Conservation (phyloP, 2,329 filamentous ascomycete genomes). For the Fusarium sp. region DNA sequence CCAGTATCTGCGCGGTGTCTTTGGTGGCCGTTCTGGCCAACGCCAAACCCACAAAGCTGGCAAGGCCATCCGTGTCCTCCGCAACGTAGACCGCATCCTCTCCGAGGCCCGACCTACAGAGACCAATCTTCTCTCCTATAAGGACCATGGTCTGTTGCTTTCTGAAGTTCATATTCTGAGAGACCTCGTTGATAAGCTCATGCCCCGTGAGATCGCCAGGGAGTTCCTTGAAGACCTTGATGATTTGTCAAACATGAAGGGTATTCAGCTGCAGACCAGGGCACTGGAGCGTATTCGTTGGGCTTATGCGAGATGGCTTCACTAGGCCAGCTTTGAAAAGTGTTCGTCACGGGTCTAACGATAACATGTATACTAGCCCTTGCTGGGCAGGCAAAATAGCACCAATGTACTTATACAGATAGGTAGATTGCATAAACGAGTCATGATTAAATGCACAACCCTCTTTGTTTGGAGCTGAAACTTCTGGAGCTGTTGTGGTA, state of each 20-base stretch:
- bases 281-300: slow-evolving; percentile 87
- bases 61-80: slow-evolving; percentile 78
- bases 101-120: slow-evolving; percentile 74
- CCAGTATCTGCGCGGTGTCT: slow-evolving; percentile 74
- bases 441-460: slow-evolving; percentile 6
- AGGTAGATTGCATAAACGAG: slow-evolving; percentile 33
- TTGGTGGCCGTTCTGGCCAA: slow-evolving; percentile 76
- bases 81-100: slow-evolving; percentile 87
- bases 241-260: slow-evolving; percentile 84
- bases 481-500: too few relatives aligned
- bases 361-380: slow-evolving; percentile 27
- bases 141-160: slow-evolving; percentile 88
- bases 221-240: slow-evolving; percentile 91
- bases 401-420: slow-evolving; percentile 14
- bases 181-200: slow-evolving; percentile 64
- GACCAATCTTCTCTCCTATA: slow-evolving; percentile 83
- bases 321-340: slow-evolving; percentile 35
- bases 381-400: slow-evolving; percentile 13
- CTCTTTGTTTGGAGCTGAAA: neutral
- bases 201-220: slow-evolving; percentile 78
- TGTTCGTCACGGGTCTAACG: neutral
- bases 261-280: slow-evolving; percentile 79
- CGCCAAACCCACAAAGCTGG: slow-evolving; percentile 72
- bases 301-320: slow-evolving; percentile 82
- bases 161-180: slow-evolving; percentile 90